Evolutionary conservation across 768 basidiomycete genomes (phyloP).

Genomic region (Strobilomyces dryophilus): DNA sequence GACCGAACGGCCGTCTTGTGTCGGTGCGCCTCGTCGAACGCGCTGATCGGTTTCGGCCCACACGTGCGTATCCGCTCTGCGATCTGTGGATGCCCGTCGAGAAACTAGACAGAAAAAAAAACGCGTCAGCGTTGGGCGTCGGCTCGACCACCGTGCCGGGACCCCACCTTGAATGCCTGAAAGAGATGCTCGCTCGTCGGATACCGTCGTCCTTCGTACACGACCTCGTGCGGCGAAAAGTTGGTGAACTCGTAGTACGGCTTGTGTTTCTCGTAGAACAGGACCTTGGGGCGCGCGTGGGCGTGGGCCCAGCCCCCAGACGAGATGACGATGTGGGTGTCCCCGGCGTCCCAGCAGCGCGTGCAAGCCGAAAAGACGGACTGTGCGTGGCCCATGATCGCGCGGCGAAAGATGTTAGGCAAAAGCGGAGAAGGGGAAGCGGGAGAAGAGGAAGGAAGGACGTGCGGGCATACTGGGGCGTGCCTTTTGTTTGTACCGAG

Average conservation of each 20-base stretch:
- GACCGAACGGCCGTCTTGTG: constrained; percentile 56
- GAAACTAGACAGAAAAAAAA: constrained; percentile 41
- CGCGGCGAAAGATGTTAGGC: not conserved
- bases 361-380: constrained; percentile 17
- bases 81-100: constrained; percentile 53
- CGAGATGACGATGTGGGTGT: constrained; percentile 27
- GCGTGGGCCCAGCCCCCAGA: constrained; percentile 23
- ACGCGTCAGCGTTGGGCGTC: not conserved
- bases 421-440: not conserved
- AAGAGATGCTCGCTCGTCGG: constrained; percentile 78
- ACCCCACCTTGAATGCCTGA: constrained; percentile 66
- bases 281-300: constrained; percentile 32
- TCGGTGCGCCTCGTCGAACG: constrained; percentile 65
- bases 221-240: constrained; percentile 65
- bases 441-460: not conserved
- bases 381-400: constrained; percentile 16
- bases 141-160: too few relatives aligned
- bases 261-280: constrained; percentile 63
- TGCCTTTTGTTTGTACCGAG: not conserved
- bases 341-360: constrained; percentile 25
- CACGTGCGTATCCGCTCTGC: constrained; percentile 69
- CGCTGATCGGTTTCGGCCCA: constrained; percentile 55
- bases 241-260: constrained; percentile 73
- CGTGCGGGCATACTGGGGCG: constrained; percentile 7
- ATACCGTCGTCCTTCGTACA: constrained; percentile 59